Percentiles rank a stretch among this genome's conserved stretches.
These are phyloP conservation scores for Pythium graminicola DNA, from an alignment of 352 stramenopile species.

Conservation along the genomic window DNA sequence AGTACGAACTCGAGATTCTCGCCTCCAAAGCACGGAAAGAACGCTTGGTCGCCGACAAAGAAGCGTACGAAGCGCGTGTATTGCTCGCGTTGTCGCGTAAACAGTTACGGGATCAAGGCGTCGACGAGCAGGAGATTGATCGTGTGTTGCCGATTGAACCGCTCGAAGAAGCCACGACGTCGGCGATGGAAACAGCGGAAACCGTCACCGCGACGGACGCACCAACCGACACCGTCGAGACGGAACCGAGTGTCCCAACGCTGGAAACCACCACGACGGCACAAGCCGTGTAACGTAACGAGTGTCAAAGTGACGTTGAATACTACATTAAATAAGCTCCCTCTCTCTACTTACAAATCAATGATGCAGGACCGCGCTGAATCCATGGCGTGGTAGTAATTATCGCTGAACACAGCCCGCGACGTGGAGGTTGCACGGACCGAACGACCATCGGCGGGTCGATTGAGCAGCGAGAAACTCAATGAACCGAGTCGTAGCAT, in stretches of 20 bases:
- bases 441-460: slow-evolving; percentile 28
- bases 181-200: not conserved
- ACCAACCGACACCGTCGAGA: not conserved
- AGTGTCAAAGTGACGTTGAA: not conserved
- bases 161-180: not conserved
- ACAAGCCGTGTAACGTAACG: slow-evolving; percentile 1
- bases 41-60: slow-evolving; percentile 33
- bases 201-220: not conserved
- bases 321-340: no score
- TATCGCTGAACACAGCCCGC: slow-evolving; percentile 57
- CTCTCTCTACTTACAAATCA: slow-evolving; percentile 10
- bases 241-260: no score
- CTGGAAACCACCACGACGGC: not conserved
- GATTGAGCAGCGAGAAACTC: slow-evolving; percentile 45
- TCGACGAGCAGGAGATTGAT: slow-evolving; percentile 47
- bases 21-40: slow-evolving; percentile 37
- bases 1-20: slow-evolving; percentile 40
- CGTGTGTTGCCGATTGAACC: slow-evolving; percentile 36
- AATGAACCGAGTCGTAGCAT: slow-evolving; percentile 61
- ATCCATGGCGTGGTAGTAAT: slow-evolving; percentile 66
- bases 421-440: slow-evolving; percentile 25
- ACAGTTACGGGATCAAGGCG: slow-evolving; percentile 40
- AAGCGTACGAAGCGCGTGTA: slow-evolving; percentile 36
- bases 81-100: slow-evolving; percentile 47
- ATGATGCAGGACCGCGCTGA: slow-evolving; percentile 47